phyloP scores from a whole-genome alignment of 345 rosid species.

The Chamaenerion angustifolium region DNA sequence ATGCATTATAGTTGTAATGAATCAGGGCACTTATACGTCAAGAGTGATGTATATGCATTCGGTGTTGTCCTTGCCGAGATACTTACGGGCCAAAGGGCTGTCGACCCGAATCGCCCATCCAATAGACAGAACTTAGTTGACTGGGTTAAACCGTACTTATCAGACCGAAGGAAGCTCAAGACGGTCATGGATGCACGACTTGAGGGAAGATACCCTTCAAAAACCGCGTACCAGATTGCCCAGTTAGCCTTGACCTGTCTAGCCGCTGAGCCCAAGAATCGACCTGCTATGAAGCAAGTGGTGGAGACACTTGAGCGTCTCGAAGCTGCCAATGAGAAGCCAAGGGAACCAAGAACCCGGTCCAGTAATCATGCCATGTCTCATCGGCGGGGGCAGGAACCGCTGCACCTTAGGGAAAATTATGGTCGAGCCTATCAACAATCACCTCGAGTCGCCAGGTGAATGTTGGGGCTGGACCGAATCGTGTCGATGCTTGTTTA shows the following conservation, averaged over 20 bases:
- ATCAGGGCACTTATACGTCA: not conserved
- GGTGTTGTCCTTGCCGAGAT: slow-evolving; percentile 5
- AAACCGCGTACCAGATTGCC: slow-evolving; percentile 2
- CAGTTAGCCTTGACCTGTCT: slow-evolving; percentile 5
- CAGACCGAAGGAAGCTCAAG: not conserved
- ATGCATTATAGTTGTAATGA: no score
- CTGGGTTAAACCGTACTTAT: not conserved
- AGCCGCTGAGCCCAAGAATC: not conserved
- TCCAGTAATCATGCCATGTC: not conserved
- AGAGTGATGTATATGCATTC: slow-evolving; percentile 3
- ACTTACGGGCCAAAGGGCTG: not conserved
- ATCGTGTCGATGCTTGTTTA: no score
- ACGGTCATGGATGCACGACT: slow-evolving; percentile 8
- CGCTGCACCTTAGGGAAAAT: not conserved
- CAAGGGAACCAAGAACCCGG: not conserved
- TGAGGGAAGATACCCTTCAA: slow-evolving; percentile 2
- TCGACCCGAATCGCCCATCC: not conserved
- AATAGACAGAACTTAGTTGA: not conserved
- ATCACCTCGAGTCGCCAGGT: no score
- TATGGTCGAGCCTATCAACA: no score
- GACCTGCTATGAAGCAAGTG: slow-evolving; percentile 7
- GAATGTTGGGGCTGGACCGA: no score
- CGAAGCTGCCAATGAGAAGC: not conserved
- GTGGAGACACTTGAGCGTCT: not conserved
- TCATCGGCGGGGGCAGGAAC: no score